Base-by-base conservation (phyloP, 2,329 filamentous ascomycete genomes). In the Apiospora saccharicola region DNA sequence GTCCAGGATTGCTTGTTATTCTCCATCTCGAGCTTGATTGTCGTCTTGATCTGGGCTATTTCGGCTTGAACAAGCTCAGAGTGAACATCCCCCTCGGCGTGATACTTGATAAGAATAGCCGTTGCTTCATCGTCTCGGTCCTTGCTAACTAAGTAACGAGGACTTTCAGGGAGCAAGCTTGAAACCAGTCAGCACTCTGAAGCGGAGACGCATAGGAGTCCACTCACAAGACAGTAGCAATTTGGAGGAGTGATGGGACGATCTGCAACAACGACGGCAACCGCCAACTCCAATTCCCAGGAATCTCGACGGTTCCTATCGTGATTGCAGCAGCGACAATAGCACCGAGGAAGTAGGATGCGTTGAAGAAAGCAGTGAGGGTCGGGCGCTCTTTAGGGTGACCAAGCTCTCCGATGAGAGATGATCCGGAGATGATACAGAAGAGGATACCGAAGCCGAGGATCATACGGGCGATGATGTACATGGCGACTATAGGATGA, bases 371-470 rank as follows among this genome's bases (percentile, higher is more conserved):
- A 13, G 88, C 90, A 0, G 88, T 91, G 71, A 91, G 74, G 53
- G 89, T 83, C 0, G 89, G 83, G 71, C 89, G 87, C 78, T 91
- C 89, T 79, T 90, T 90, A 8, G 89, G 89, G 77, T 91, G 87
- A 3, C 85, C 86, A 14, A 91, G 81, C 78, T 91, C 90, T 76
- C 88, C 89, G 44, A 91, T 88, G 68, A 91, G 80, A 8, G 88
- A 85, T 0, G 89, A 89, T 6, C 86, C 89, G 8, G 87, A 87
- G 71, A 90, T 86, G 75, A 91, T 91, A 74, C 86, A 88, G 67
- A 87, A 88, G 0, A 87, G 86, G 72, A 91, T 90, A 64, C 90
- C 89, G 70, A 90, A 87, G 64, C 90, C 90, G 41, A 91, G 84
- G 34, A 91, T 82, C 75, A 90, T 85, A 76, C 90, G 88, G 46